These are phyloP conservation scores for Pleurotus ostreatus DNA, from an alignment of 768 basidiomycete species.

Conservation along the genomic window DNA sequence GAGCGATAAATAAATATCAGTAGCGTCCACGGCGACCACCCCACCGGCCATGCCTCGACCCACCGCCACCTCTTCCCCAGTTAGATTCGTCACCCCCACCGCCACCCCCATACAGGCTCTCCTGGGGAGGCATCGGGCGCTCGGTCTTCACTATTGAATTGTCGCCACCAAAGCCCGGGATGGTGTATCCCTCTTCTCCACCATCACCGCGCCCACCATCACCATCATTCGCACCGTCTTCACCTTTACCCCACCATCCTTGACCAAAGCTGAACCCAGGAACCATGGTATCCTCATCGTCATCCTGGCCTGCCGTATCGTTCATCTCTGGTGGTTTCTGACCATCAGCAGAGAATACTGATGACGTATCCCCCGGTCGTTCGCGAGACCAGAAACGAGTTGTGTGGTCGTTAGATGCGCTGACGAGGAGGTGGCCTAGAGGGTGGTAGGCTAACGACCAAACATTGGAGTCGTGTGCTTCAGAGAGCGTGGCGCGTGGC, in stretches of 20 bases:
- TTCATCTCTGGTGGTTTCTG: slow-evolving; percentile 77
- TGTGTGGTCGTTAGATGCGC: slow-evolving; percentile 96
- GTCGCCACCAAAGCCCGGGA: slow-evolving; percentile 57
- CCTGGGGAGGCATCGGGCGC: slow-evolving; percentile 21
- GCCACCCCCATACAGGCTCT: slow-evolving; percentile 20
- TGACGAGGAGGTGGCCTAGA: slow-evolving; percentile 89
- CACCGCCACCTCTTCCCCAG: slow-evolving; percentile 20
- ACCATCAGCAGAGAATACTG: slow-evolving; percentile 75
- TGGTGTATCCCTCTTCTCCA: slow-evolving; percentile 45
- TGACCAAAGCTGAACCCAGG: slow-evolving; percentile 64
- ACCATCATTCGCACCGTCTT: slow-evolving; percentile 26
- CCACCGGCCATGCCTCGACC: slow-evolving; percentile 27
- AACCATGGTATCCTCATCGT: slow-evolving; percentile 68
- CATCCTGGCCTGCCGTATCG: slow-evolving; percentile 60
- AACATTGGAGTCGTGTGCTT: slow-evolving; percentile 97
- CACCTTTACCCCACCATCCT: slow-evolving; percentile 44
- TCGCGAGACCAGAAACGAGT: slow-evolving; percentile 98
- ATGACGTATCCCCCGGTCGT: slow-evolving; percentile 77
- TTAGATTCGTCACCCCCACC: slow-evolving; percentile 30
- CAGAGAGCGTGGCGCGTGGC: slow-evolving; percentile 83
- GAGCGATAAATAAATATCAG: slow-evolving; percentile 6
- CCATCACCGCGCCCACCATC: slow-evolving; percentile 18
- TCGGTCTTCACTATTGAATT: slow-evolving; percentile 14
- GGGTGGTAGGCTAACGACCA: slow-evolving; percentile 97
- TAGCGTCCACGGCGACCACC: slow-evolving; percentile 17